Evolutionary conservation across 2,329 filamentous ascomycete genomes (phyloP), one percentile per base, ranked within the genome.

Genomic region (Talaromyces amestolkiae): DNA sequence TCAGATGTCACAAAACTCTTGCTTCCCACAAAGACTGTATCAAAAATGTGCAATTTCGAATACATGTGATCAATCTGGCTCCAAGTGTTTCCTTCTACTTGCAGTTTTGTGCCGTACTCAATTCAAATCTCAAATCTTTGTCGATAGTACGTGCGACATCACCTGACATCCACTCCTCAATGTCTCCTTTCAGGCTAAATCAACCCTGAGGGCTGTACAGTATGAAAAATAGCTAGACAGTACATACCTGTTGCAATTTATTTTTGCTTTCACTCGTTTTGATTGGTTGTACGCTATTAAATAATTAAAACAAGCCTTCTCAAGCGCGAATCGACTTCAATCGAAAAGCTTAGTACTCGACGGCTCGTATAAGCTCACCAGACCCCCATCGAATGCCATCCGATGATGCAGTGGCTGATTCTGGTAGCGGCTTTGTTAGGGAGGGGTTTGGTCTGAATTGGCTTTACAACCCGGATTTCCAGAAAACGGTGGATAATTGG

Each of bases 381-480:
- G 22, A 22, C 22, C 22, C 22, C 22, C 22, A 22, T 22, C 22
- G 22, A 22, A 22, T 22, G 22, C 22, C 22, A 22, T 22, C 27
- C 6, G 27, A 31, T 7, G 27, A 31, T 31, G 4, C 1, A 31
- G 27, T 31, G 27, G 27, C 27, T 6, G 35, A 7, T 3, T 11
- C 35, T 37, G 35, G 35, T 31, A 31, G 63, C 19, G 71, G 70
- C 3, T 59, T 67, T 17, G 69, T 72, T 0, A 69, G 71, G 45
- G 68, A 69, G 45, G 72, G 76, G 61, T 78, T 81, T 17, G 71
- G 77, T 49, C 64, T 82, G 53, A 72, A 70, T 0, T 84, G 81
- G 81, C 65, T 84, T 19, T 83, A 82, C 66, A 73, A 71, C 5
- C 74, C 77, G 0, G 70, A 80, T 37, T 74, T 81, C 62, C 76